These are phyloP conservation scores for Ehretia macrophylla DNA, from an alignment of 257 asterid species.

Conservation along the genomic window DNA sequence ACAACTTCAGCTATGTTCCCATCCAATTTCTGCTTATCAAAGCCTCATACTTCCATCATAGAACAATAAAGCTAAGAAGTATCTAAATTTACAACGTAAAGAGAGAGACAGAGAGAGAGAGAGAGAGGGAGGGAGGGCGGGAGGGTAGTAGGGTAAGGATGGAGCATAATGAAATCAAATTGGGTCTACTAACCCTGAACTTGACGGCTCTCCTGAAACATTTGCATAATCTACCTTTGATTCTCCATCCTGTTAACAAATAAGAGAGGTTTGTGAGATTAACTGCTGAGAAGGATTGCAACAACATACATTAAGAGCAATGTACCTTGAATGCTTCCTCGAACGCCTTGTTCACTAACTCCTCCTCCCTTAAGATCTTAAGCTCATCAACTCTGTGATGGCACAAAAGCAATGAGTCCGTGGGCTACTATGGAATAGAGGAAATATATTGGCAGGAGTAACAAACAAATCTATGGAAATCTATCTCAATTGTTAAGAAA, in stretches of 20 bases:
- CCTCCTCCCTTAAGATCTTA: conserved; percentile 71
- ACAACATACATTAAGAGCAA: conserved; percentile 7
- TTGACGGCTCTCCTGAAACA: conserved; percentile 23
- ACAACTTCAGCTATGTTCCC: background rate
- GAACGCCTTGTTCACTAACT: conserved; percentile 66
- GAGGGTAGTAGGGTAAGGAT: background rate
- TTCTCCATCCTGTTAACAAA: conserved; percentile 40
- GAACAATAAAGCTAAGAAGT: no score
- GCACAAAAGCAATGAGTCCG: background rate
- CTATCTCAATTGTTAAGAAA: no score
- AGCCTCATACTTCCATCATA: no score
- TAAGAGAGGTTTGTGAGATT: background rate
- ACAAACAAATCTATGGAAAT: no score
- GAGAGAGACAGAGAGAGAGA: background rate
- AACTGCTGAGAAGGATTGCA: conserved; percentile 3
- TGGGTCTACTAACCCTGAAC: conserved; percentile 39
- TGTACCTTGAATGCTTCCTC: conserved; percentile 79
- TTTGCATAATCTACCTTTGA: conserved; percentile 27
- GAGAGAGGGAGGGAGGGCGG: background rate
- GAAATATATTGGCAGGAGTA: no score
- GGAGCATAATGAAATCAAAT: background rate
- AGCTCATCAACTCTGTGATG: conserved; percentile 74
- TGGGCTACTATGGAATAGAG: background rate
- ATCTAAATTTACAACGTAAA: no score
- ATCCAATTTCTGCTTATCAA: background rate